phyloP scores from a whole-genome alignment of 176 grass and related monocot species.

The Avena sativa region DNA sequence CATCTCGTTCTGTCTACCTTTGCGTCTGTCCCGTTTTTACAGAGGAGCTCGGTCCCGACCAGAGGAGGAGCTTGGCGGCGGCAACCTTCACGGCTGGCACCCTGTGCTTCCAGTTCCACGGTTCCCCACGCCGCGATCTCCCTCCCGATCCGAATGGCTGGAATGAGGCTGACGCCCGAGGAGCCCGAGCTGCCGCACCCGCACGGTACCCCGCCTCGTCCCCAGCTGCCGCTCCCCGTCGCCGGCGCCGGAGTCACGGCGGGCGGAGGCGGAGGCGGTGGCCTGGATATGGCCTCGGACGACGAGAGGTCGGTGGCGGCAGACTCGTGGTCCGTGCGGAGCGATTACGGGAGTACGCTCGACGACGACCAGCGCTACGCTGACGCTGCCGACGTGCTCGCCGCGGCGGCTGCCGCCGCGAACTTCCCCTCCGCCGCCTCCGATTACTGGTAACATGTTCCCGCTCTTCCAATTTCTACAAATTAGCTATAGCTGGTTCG shows the following conservation, averaged over 20 bases:
- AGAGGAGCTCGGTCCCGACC: not conserved
- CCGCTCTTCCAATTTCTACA: not conserved
- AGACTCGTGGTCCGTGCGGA: constrained; percentile 96
- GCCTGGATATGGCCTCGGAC: constrained; percentile 76
- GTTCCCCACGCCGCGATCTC: constrained; percentile 38
- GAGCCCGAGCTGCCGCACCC: constrained; percentile 54
- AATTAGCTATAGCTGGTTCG: not conserved
- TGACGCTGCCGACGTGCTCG: constrained; percentile 74
- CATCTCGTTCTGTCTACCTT: not conserved
- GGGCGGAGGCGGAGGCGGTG: constrained; percentile 51
- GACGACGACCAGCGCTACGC: constrained; percentile 98
- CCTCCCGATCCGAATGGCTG: constrained; percentile 58
- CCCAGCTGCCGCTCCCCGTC: constrained; percentile 46
- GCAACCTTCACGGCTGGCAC: not conserved
- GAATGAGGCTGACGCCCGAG: constrained; percentile 59
- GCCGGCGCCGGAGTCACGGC: constrained; percentile 18
- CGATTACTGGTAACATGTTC: constrained; percentile 73
- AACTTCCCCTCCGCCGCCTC: constrained; percentile 82
- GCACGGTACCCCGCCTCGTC: constrained; percentile 48
- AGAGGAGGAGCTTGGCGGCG: not conserved
- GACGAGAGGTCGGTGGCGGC: constrained; percentile 95
- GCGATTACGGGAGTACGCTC: constrained; percentile 95
- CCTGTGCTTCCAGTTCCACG: constrained; percentile 32
- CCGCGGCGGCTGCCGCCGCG: constrained; percentile 46
- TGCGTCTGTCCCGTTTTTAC: not conserved